phyloP scores from a whole-genome alignment of 2,329 filamentous ascomycete genomes.

The Dactylellina leptospora region DNA sequence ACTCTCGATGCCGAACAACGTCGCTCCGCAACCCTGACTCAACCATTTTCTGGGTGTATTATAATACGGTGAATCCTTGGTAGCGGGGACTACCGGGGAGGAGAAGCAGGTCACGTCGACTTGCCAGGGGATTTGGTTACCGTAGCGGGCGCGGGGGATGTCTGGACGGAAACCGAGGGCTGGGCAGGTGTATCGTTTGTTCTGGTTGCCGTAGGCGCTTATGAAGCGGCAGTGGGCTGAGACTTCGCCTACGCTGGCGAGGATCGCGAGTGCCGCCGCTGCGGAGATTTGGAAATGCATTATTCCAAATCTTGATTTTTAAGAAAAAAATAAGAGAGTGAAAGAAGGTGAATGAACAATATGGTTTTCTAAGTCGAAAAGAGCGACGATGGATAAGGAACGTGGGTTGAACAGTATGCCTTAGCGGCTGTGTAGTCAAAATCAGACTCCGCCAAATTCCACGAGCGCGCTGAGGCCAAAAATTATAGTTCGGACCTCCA shows the following conservation, averaged over 20 bases:
- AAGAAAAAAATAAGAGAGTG: too few relatives aligned
- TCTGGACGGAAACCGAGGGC: not conserved
- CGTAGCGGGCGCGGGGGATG: not conserved
- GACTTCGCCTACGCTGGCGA: not conserved
- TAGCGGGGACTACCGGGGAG: slow-evolving; percentile 10
- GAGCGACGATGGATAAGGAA: too few relatives aligned
- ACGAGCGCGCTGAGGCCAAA: too few relatives aligned
- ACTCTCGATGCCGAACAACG: not conserved
- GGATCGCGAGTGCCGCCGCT: not conserved
- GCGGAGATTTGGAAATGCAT: not conserved
- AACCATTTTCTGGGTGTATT: not conserved
- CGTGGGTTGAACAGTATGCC: too few relatives aligned
- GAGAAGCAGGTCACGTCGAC: slow-evolving; percentile 6
- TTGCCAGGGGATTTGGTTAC: slow-evolving; percentile 11
- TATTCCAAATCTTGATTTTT: too few relatives aligned
- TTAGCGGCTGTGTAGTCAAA: too few relatives aligned
- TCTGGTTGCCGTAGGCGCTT: not conserved
- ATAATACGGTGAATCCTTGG: not conserved
- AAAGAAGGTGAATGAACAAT: too few relatives aligned
- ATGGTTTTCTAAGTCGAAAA: too few relatives aligned
- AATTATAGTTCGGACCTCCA: too few relatives aligned
- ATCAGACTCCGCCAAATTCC: too few relatives aligned
- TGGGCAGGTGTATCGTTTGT: not conserved
- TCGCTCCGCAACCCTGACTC: slow-evolving; percentile 13
- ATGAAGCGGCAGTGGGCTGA: not conserved